Evolutionary conservation across 2,329 filamentous ascomycete species (phyloP), one percentile per base, ranked within the genome.

Genomic region (Orbilia javanica): DNA sequence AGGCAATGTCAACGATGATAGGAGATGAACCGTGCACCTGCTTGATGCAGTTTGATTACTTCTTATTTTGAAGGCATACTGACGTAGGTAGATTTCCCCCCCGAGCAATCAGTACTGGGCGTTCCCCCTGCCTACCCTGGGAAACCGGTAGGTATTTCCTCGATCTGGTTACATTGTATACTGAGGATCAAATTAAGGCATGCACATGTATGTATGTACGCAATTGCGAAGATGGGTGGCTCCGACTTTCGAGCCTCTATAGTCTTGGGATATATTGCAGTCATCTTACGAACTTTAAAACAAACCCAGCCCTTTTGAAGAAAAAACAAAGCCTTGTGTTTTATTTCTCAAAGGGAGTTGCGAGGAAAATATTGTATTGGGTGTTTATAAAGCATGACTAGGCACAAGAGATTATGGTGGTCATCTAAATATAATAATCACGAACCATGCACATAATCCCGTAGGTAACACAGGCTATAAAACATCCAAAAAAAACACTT

Each of bases 221-320:
- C 55, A 42, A 42, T 60, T 60, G 55, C 55, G 55, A 60, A 27
- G 34, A 42, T 15, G 31, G 42, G 55, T 60, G 55, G 55, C 55
- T 60, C 7, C 55, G 66, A 34, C 36, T 27, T 18, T 50, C 39
- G 18, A 13, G 13, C 34, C 50, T 20, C 44, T 60, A 70, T 70
- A 62, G 6, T 22, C 20, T 34, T 4, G 31, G 53, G 31, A 71
- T 52, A 18, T 64, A 71, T 71, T 71, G 60, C 67, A 63, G 60
- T 34, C 55, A 20, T 71, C 67, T 71, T 62, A 70, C 66, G 53
- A 70, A 62, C 53, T 62, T 39, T 48, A 25, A 62, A 62, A 69
- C 39, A 15, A 46, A 27, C 52, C 42, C 31, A 69, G 36, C 25
- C 42, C 50, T 13, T 27, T 67, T 36, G n/a, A 46, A 55, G 3